phyloP scores from a whole-genome alignment of 148 eudicot genomes.

The Rhododendron kiyosumense region DNA sequence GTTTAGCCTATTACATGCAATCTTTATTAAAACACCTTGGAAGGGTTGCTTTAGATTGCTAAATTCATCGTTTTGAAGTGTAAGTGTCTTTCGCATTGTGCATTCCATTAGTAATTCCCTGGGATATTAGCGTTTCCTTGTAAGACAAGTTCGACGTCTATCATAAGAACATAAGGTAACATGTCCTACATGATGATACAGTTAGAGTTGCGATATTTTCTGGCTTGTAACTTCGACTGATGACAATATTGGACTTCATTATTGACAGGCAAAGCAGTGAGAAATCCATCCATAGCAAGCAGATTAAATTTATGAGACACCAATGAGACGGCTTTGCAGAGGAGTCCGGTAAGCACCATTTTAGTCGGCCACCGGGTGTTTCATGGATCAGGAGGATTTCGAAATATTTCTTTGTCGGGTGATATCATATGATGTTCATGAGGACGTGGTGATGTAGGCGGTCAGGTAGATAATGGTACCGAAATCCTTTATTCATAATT shows the following conservation, averaged over 20 bases:
- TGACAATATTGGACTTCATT: neutral
- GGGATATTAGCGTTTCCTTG: neutral
- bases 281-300: neutral
- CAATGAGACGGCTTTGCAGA: neutral
- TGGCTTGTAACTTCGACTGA: neutral
- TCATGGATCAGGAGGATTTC: neutral
- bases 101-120: neutral
- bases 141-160: neutral
- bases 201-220: neutral
- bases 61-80: neutral
- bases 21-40: neutral
- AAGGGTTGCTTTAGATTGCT: neutral
- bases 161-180: no score
- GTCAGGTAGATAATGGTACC: neutral
- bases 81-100: neutral
- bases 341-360: neutral
- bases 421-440: neutral
- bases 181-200: neutral
- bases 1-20: neutral
- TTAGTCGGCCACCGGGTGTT: neutral
- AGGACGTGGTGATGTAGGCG: neutral
- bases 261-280: conserved; percentile 11
- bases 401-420: neutral
- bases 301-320: neutral
- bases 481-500: neutral